A percentile compares a stretch with the other conserved stretches of the same genome.
Evolutionary conservation across 2,329 filamentous ascomycete genomes (phyloP).

Genomic region (Fusarium sacchari): DNA sequence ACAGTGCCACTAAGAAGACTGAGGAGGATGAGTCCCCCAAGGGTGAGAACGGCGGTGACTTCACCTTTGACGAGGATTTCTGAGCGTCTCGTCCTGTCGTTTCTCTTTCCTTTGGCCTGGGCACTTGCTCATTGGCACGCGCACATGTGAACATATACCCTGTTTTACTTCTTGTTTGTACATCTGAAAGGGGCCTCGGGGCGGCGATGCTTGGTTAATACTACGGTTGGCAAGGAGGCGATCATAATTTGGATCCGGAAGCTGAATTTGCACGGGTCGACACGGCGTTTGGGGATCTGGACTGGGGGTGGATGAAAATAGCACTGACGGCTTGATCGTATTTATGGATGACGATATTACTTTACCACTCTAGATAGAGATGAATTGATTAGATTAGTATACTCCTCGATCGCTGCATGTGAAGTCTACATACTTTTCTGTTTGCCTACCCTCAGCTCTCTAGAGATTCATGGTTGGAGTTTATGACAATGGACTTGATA

Average conservation of each 20-base stretch:
- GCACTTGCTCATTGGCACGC: conserved; percentile 1
- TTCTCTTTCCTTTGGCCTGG: conserved; percentile 10
- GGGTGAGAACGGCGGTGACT: conserved; percentile 76
- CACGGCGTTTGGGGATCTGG: conserved; percentile 37
- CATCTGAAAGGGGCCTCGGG: conserved; percentile 39
- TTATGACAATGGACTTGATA: background rate
- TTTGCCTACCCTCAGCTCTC: background rate
- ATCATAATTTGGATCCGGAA: conserved; percentile 32
- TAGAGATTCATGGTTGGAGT: background rate
- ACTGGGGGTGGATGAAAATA: conserved; percentile 38
- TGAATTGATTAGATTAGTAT: conserved; percentile 32
- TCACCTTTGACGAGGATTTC: conserved; percentile 97
- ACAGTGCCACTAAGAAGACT: conserved; percentile 78
- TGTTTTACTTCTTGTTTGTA: conserved; percentile 39
- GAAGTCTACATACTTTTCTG: background rate
- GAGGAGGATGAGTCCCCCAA: conserved; percentile 61
- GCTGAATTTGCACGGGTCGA: conserved; percentile 32
- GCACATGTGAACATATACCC: conserved; percentile 41
- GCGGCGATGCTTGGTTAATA: conserved; percentile 33
- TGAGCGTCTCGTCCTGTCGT: conserved; percentile 61
- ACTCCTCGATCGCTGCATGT: background rate
- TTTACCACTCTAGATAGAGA: conserved; percentile 38
- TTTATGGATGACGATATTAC: conserved; percentile 42
- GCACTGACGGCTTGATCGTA: conserved; percentile 39
- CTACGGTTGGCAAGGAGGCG: conserved; percentile 11